Evolutionary conservation across 345 rosid genomes (phyloP), one percentile per base, ranked within the genome.

Genomic region (Acer campestre): DNA sequence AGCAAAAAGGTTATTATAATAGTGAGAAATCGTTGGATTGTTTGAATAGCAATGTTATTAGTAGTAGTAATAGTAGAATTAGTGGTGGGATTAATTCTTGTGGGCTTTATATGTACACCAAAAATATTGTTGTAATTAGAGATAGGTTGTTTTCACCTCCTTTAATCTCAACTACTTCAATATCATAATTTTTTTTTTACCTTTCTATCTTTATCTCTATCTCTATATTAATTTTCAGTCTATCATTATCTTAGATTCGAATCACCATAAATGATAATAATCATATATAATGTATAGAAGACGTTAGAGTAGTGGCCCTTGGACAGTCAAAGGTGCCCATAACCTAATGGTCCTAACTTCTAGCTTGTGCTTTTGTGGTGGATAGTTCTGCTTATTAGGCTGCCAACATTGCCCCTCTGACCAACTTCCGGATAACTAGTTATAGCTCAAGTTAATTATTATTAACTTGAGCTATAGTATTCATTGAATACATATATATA

Each of bases 1-100:
- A 61, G 67, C 61, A 58, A 62, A 77, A 73, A 42, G 67, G 70
- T 51, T 10, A 10, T n/a, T 77, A 40, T 68, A 69, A 55, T 67
- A 29, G 80, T 2, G 55, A 59, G 75, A 67, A 53, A 70, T 70
- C 40, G 72, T 23, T 61, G 67, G 67, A 42, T 61, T 73, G 42
- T 20, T 73, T 40, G 23, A 4, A 14, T 42, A 12, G 3, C 14
- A 31, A 38, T 72, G 22, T 20, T 38, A 40, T 12, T 58, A 35
- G 48, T 17, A 27, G 4, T 49, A 64, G 25, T 17, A 18, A 7
- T 31, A 55, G 40, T 10, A 56, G 56, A 29, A n/a, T 16, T 23
- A 59, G 63, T n/a, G 1, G 3, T 59, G 63, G 27, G 12, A 29
- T 35, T 35, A 35, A 18, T 56, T 55, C 8, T 22, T 73, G 7